A percentile compares a stretch with the other conserved stretches of the same genome.
Conservation (phyloP, 2,329 filamentous ascomycete species). For the Diaporthe vexans region DNA sequence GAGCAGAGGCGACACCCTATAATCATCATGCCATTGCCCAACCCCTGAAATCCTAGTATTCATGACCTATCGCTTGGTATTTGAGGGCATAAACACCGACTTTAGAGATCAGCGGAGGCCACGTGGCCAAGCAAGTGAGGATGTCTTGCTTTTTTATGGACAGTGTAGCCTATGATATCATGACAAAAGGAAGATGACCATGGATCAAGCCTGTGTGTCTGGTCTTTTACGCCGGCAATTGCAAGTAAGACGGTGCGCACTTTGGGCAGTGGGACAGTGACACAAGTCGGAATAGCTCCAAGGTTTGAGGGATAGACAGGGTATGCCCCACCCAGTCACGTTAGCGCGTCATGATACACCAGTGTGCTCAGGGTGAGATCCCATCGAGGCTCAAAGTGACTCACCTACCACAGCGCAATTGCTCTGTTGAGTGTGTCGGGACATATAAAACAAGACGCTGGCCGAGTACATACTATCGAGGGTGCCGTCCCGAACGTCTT, state of each 20-base stretch:
- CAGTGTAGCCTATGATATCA: constrained; percentile 23
- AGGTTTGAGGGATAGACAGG: constrained; percentile 30
- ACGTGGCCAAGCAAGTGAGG: neutral
- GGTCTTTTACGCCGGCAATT: neutral
- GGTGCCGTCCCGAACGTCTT: neutral
- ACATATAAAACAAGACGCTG: neutral
- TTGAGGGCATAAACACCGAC: no score
- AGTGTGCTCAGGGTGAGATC: constrained; percentile 10
- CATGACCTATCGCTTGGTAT: neutral
- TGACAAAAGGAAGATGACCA: neutral
- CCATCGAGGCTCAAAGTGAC: constrained; percentile 7
- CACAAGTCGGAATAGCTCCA: constrained; percentile 7
- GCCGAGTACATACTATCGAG: neutral
- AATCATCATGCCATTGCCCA: no score
- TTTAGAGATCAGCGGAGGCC: no score
- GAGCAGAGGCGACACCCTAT: no score
- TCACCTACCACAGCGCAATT: constrained; percentile 20
- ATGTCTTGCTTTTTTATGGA: constrained; percentile 10
- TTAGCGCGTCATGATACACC: constrained; percentile 33
- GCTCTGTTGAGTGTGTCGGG: neutral
- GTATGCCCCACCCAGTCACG: constrained; percentile 17
- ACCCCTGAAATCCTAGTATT: neutral
- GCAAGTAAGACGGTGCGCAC: neutral
- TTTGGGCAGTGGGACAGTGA: constrained; percentile 32
- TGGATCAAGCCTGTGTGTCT: neutral